Evolutionary conservation across 1,284 basidiomycete species (phyloP).

Genomic region (Trichosporon ovoides): DNA sequence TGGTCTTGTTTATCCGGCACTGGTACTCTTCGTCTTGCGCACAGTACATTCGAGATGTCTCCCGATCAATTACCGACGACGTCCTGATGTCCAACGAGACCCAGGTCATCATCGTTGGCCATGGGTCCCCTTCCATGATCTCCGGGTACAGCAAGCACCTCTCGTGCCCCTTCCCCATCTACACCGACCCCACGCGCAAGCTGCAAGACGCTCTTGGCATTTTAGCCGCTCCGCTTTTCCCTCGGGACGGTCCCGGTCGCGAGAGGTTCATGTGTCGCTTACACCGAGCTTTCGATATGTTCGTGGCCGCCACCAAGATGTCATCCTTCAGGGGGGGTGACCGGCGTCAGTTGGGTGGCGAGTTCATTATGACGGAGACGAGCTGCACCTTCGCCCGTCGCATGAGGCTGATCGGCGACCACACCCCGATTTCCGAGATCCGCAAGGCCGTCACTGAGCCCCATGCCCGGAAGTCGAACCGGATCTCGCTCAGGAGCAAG

Average conservation of each 20-base stretch:
- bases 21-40: conserved; percentile 67
- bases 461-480: neutral
- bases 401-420: conserved; percentile 57
- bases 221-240: conserved; percentile 50
- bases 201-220: conserved; percentile 73
- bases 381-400: conserved; percentile 43
- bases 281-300: conserved; percentile 8
- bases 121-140: conserved; percentile 51
- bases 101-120: conserved; percentile 62
- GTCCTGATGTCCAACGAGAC: conserved; percentile 54
- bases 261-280: conserved; percentile 27
- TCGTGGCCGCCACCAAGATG: conserved; percentile 15
- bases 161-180: conserved; percentile 57
- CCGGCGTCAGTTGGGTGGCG: conserved; percentile 67
- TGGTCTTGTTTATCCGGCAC: conserved; percentile 57
- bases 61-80: conserved; percentile 54
- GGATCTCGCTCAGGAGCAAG: neutral
- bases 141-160: conserved; percentile 50
- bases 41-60: conserved; percentile 71
- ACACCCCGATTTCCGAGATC: conserved; percentile 63
- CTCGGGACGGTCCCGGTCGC: conserved; percentile 53
- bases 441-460: conserved; percentile 43
- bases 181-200: conserved; percentile 67
- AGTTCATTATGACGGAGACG: conserved; percentile 74
- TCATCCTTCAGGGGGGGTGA: conserved; percentile 11